Evolutionary conservation across 805 yeast genomes (phyloP), one percentile per base, ranked within the genome.

Genomic region (Nakazawaea wickerhamii): DNA sequence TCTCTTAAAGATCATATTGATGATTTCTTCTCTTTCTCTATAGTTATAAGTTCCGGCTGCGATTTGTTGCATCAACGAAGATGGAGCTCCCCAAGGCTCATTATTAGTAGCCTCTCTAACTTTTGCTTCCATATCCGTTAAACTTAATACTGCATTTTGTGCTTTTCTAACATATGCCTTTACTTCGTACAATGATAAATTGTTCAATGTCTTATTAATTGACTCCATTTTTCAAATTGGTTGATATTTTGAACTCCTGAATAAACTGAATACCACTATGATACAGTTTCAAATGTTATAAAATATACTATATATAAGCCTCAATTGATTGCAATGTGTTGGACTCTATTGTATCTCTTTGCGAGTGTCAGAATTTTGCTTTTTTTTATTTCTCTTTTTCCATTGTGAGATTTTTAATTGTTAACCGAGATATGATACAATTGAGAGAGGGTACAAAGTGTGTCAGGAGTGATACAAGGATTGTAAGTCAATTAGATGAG

Each of bases 41-140:
- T 79, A 79, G 66, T 86, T 88, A 65, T 86, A 87, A 3, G 99
- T 93, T 2, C 95, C 97, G 27, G 89, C 84, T 3, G 98, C 93
- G 52, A 93, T 93, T 58, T 90, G 93, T 48, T 87, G 86, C 99
- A 93, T 93, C 58, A 86, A 67, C 2, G 95, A 76, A 2, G 91
- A 75, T 3, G 95, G 79, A 2, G 96, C 91, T 8, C 99, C 99
- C 99, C 99, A 93, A 1, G 99, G 99, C 63, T 93, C 99, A 60
- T 93, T 93, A 63, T 93, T 93, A 39, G 99, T 93, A 37, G 98
- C 98, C 64, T 91, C 99, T 48, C 97, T 77, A 13, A 90, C 98
- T 61, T 86, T 89, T 35, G 95, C 82, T 65, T 93, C 99, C 83
- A 87, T 88, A 47, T 89, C 97, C 14, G 96, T 86, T 62, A 87